phyloP scores from a whole-genome alignment of 1,284 basidiomycete genomes.

The Trichosporon asahii region DNA sequence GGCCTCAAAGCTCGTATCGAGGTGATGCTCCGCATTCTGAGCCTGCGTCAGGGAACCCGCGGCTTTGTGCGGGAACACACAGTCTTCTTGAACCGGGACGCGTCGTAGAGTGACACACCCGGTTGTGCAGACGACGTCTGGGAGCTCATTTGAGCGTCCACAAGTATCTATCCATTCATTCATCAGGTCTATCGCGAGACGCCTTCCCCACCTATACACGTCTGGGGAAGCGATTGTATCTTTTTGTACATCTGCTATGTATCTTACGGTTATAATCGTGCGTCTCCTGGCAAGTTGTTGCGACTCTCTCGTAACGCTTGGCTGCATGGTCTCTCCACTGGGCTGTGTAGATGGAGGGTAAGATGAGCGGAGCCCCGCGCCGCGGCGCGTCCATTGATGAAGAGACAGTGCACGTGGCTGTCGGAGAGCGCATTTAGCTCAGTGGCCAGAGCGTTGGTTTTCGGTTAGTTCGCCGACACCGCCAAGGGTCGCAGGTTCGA shows the following conservation, averaged over 20 bases:
- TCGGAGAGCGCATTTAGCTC: background rate
- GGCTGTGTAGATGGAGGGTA: no score
- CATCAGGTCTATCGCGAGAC: background rate
- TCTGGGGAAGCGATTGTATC: background rate
- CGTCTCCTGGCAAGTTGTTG: no score
- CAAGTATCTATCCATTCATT: background rate
- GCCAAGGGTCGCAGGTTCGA: slow-evolving; percentile 2
- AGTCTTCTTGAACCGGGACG: slow-evolving; percentile 4
- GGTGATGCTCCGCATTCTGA: background rate
- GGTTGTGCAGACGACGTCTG: background rate
- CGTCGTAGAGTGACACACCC: background rate
- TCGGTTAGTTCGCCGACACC: background rate
- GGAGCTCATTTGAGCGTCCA: background rate
- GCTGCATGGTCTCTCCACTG: no score
- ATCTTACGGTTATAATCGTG: background rate
- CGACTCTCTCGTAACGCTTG: no score
- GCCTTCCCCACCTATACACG: background rate
- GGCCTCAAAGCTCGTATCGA: background rate
- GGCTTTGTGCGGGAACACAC: background rate
- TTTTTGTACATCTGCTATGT: background rate
- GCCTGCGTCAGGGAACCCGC: background rate
- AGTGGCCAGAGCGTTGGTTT: slow-evolving; percentile 4
- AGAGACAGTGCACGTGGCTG: no score
- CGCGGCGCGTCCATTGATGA: no score
- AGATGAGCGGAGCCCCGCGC: no score